Conservation (phyloP, 352 stramenopile species). For the Elongisporangium prolatum region DNA sequence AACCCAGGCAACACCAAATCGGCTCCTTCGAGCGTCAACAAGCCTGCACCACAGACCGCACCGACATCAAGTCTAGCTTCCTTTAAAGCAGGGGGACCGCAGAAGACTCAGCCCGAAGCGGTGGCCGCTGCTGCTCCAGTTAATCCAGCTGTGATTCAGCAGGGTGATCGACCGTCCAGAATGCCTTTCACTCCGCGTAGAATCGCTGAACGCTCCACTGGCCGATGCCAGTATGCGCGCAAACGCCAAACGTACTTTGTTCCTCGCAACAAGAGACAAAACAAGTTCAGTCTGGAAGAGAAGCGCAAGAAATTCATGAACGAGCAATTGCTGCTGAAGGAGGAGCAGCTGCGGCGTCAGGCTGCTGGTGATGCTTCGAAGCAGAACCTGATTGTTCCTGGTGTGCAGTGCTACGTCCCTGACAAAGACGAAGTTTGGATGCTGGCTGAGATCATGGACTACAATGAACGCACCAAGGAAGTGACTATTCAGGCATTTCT, state of each 20-base stretch:
- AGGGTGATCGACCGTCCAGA: conserved; percentile 14
- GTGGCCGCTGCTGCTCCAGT: conserved; percentile 4
- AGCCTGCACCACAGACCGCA: conserved; percentile 6
- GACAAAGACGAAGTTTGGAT: conserved; percentile 87
- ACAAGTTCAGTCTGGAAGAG: conserved; percentile 76
- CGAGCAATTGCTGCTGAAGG: conserved; percentile 74
- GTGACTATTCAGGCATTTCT: conserved; percentile 75
- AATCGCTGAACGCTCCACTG: conserved; percentile 56
- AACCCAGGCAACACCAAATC: conserved; percentile 17
- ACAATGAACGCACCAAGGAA: conserved; percentile 78
- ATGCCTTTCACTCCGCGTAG: conserved; percentile 44
- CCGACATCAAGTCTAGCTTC: not conserved
- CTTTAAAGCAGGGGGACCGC: conserved; percentile 10
- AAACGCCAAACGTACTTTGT: conserved; percentile 75
- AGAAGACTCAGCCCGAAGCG: not conserved
- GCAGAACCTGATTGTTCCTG: conserved; percentile 82
- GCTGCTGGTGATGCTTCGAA: conserved; percentile 59
- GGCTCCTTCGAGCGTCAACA: conserved; percentile 28
- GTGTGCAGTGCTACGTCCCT: conserved; percentile 87
- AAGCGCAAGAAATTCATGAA: conserved; percentile 83
- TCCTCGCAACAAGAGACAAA: conserved; percentile 28
- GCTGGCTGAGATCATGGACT: conserved; percentile 75
- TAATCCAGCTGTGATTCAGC: not conserved
- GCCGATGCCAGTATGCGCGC: conserved; percentile 61
- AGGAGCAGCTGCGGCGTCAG: conserved; percentile 66